phyloP scores from a whole-genome alignment of 2,329 filamentous ascomycete species.

The Xylariaceae sp. region DNA sequence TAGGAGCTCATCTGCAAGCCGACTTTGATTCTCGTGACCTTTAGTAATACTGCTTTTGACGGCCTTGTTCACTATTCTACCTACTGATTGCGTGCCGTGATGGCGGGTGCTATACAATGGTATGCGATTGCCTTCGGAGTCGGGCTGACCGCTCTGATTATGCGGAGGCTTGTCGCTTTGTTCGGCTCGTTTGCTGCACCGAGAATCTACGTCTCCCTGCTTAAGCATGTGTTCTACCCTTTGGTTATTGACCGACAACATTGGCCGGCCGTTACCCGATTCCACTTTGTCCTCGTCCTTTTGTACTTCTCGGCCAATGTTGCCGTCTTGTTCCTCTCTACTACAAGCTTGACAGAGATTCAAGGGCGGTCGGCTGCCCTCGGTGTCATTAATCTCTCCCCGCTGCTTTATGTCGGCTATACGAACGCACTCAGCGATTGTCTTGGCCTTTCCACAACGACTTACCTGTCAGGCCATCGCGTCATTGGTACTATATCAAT shows the following conservation, averaged over 20 bases:
- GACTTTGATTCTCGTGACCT: no score
- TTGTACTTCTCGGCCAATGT: neutral
- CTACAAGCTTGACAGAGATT: neutral
- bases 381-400: neutral
- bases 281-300: neutral
- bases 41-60: no score
- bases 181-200: neutral
- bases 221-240: neutral
- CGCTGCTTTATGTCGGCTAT: neutral
- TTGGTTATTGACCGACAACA: neutral
- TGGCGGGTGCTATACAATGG: neutral
- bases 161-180: neutral
- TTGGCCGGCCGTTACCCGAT: neutral
- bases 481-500: neutral
- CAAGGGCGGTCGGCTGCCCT: neutral
- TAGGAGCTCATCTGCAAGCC: no score
- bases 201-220: neutral
- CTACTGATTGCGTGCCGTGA: no score
- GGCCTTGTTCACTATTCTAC: no score
- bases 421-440: neutral
- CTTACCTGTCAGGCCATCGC: neutral
- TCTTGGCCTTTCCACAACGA: neutral
- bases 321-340: neutral
- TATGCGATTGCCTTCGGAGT: neutral
- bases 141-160: neutral